phyloP scores from a whole-genome alignment of 176 grass and related monocot species.

The Oryza glumipatula region DNA sequence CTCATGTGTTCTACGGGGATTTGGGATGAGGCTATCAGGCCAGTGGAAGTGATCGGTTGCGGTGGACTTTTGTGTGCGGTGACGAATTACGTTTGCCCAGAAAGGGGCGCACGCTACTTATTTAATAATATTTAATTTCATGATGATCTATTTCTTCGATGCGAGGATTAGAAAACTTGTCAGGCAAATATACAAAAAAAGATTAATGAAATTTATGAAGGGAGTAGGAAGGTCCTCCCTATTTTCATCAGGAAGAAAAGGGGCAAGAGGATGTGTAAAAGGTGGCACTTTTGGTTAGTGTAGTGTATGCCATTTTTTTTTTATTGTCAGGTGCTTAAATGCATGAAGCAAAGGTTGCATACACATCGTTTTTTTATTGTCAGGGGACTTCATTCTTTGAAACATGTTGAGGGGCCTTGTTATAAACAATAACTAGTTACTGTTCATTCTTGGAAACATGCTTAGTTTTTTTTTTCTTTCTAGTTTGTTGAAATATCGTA shows the following conservation, averaged over 20 bases:
- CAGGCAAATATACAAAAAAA: not conserved
- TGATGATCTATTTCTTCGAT: not conserved
- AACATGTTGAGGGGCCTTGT: not conserved
- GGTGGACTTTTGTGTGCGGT: not conserved
- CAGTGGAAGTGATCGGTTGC: not conserved
- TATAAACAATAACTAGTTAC: not conserved
- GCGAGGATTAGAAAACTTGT: not conserved
- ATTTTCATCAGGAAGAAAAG: no score
- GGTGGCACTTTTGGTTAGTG: not conserved
- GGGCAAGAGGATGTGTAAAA: not conserved
- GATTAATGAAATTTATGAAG: not conserved
- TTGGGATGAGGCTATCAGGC: not conserved
- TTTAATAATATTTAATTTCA: not conserved
- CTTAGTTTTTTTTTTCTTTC: no score
- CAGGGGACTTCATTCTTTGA: not conserved
- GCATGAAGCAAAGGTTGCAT: not conserved
- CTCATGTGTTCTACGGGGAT: constrained; percentile 17
- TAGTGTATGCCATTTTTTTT: not conserved
- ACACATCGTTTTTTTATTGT: not conserved
- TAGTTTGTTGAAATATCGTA: not conserved
- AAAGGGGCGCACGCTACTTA: not conserved
- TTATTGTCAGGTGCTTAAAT: not conserved
- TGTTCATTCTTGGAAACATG: no score
- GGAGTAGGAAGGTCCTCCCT: no score
- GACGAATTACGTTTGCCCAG: not conserved